Percentiles rank a stretch among this genome's conserved stretches.
phyloP scores from a whole-genome alignment of 2,329 filamentous ascomycete species.

The Pseudogymnoascus sp. region DNA sequence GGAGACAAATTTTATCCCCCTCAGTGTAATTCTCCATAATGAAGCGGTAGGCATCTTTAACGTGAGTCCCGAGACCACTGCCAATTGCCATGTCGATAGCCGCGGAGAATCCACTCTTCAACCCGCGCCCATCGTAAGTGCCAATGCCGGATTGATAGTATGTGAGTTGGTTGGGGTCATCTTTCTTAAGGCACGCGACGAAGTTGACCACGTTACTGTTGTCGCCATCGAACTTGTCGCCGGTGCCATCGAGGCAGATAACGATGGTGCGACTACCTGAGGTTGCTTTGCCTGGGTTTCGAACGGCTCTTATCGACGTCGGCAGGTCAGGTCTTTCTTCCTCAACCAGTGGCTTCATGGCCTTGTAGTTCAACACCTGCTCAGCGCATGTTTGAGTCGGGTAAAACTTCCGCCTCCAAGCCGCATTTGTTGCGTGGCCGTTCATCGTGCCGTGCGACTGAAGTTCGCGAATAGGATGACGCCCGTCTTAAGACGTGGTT shows the following conservation, averaged over 20 bases:
- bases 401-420: slow-evolving; percentile 16
- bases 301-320: slow-evolving; percentile 15
- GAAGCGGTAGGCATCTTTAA: slow-evolving; percentile 36
- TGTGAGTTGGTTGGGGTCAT: slow-evolving; percentile 30
- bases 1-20: slow-evolving; percentile 40
- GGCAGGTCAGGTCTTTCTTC: slow-evolving; percentile 13
- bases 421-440: background rate
- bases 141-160: slow-evolving; percentile 40
- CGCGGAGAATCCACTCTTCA: slow-evolving; percentile 32
- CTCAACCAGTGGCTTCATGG: slow-evolving; percentile 9
- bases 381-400: slow-evolving; percentile 16
- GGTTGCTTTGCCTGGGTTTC: slow-evolving; percentile 11
- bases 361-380: slow-evolving; percentile 9
- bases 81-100: slow-evolving; percentile 37
- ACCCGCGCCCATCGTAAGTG: slow-evolving; percentile 34
- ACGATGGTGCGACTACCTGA: slow-evolving; percentile 25
- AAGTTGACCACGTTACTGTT: slow-evolving; percentile 39
- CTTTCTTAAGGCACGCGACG: slow-evolving; percentile 36
- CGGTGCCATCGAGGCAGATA: slow-evolving; percentile 37
- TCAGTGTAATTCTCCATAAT: slow-evolving; percentile 41
- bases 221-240: slow-evolving; percentile 35
- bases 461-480: background rate
- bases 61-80: slow-evolving; percentile 34
- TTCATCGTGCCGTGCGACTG: slow-evolving; percentile 9
- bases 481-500: background rate